Percentiles rank a stretch among this genome's conserved stretches.
These are phyloP conservation scores for Rhodotorula sp. DNA, from an alignment of 1,284 basidiomycete species.

Conservation along the genomic window DNA sequence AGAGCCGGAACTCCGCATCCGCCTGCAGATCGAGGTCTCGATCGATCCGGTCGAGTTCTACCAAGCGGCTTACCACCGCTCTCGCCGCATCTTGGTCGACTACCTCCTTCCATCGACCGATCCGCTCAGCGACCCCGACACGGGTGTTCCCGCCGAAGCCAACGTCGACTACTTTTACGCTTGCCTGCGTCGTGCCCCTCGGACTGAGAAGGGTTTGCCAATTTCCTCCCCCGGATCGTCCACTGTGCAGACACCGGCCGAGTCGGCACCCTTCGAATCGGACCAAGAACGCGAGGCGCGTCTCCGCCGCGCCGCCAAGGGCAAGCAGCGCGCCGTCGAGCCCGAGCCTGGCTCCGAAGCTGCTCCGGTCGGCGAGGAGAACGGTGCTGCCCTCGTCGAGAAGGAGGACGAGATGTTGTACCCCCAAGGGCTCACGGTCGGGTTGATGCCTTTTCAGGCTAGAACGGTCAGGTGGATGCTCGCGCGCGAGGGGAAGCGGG, in stretches of 20 bases:
- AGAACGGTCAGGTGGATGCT: constrained; percentile 42
- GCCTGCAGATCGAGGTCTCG: constrained; percentile 11
- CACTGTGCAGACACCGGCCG: neutral
- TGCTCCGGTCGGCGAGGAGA: neutral
- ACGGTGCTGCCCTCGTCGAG: neutral
- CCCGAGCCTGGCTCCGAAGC: neutral
- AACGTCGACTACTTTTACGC: constrained; percentile 35
- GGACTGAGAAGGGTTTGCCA: constrained; percentile 18
- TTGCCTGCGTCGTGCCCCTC: constrained; percentile 23
- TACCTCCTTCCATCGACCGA: constrained; percentile 18
- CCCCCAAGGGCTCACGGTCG: constrained; percentile 24
- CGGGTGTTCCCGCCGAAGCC: neutral
- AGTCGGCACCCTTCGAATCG: neutral
- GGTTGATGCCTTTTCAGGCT: constrained; percentile 43
- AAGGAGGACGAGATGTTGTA: constrained; percentile 31
- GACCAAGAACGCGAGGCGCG: constrained; percentile 13
- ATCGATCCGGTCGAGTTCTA: constrained; percentile 12
- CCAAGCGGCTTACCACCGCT: constrained; percentile 2
- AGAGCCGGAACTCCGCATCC: neutral
- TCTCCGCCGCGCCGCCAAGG: constrained; percentile 21
- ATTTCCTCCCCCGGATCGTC: neutral
- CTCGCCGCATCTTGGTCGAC: constrained; percentile 30
- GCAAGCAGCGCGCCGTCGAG: constrained; percentile 29
- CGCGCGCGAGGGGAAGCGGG: constrained; percentile 37
- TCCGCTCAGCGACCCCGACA: neutral